Conservation (phyloP, 768 basidiomycete species). For the Strobilomyces dryophilus region DNA sequence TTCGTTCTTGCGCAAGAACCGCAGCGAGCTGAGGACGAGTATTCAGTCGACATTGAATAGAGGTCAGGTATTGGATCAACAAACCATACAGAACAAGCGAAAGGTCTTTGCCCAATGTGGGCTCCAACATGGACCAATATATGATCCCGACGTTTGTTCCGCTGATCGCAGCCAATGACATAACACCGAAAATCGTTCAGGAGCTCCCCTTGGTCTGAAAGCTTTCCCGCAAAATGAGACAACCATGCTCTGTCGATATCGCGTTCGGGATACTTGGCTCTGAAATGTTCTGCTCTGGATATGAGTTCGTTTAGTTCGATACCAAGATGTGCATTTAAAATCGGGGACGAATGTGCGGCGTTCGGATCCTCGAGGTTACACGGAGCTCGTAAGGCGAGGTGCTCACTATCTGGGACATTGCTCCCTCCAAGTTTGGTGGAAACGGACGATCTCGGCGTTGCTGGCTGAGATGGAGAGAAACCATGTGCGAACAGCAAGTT, state of each 20-base stretch:
- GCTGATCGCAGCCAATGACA: constrained; percentile 58
- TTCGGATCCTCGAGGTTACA: not conserved
- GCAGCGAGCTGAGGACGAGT: constrained; percentile 41
- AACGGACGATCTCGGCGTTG: not conserved
- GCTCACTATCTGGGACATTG: not conserved
- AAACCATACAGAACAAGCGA: constrained; percentile 61
- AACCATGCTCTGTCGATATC: constrained; percentile 67
- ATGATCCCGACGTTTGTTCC: constrained; percentile 70
- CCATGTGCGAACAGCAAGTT: not conserved
- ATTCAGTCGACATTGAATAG: constrained; percentile 11
- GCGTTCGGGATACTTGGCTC: constrained; percentile 46
- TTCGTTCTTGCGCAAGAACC: constrained; percentile 72
- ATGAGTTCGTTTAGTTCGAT: constrained; percentile 51
- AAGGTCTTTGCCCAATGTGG: constrained; percentile 66
- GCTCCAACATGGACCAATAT: constrained; percentile 72
- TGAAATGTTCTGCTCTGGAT: constrained; percentile 52
- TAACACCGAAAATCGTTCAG: constrained; percentile 66
- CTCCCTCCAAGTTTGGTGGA: not conserved
- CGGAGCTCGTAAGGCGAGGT: not conserved
- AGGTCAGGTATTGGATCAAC: constrained; percentile 21
- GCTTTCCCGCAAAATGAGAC: constrained; percentile 61
- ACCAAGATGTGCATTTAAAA: constrained; percentile 63
- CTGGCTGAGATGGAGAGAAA: not conserved
- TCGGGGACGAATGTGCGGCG: constrained; percentile 36
- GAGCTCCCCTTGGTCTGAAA: constrained; percentile 54